Percentiles rank a stretch among this genome's conserved stretches.
phyloP scores from a whole-genome alignment of 805 yeast species.

The Barnettozyma siamensis region DNA sequence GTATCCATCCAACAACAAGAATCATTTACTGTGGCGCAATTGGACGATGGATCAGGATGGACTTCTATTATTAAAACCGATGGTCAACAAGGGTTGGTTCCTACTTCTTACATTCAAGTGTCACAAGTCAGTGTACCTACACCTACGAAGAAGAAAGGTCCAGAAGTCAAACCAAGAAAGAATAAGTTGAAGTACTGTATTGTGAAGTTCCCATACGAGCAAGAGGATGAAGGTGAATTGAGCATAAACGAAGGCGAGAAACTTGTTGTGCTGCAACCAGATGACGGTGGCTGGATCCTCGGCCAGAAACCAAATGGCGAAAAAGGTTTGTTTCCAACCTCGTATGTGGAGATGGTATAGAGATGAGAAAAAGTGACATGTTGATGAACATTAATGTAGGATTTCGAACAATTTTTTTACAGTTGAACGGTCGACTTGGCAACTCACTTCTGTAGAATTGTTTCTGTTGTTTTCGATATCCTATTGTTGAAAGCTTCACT shows the following conservation, averaged over 20 bases:
- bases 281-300: constrained; percentile 93
- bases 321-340: constrained; percentile 72
- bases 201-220: constrained; percentile 21
- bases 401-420: too few species aligned
- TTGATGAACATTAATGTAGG: too few species aligned
- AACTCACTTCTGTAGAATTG: too few species aligned
- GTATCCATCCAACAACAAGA: constrained; percentile 58
- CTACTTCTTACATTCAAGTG: constrained; percentile 68
- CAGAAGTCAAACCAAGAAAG: constrained; percentile 20
- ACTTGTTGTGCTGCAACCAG: constrained; percentile 60
- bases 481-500: too few species aligned
- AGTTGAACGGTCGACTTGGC: too few species aligned
- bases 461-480: too few species aligned
- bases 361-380: too few species aligned
- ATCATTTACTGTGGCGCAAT: constrained; percentile 46
- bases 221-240: constrained; percentile 70
- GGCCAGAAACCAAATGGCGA: constrained; percentile 64
- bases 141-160: constrained; percentile 15
- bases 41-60: constrained; percentile 91
- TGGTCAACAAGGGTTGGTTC: constrained; percentile 70
- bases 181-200: constrained; percentile 16
- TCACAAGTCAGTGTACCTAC: constrained; percentile 17
- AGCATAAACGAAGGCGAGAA: constrained; percentile 67
- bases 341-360: constrained; percentile 38
- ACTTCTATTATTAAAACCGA: constrained; percentile 49